Evolutionary conservation across 768 basidiomycete genomes (phyloP).

Genomic region (Tylopilus balloui): DNA sequence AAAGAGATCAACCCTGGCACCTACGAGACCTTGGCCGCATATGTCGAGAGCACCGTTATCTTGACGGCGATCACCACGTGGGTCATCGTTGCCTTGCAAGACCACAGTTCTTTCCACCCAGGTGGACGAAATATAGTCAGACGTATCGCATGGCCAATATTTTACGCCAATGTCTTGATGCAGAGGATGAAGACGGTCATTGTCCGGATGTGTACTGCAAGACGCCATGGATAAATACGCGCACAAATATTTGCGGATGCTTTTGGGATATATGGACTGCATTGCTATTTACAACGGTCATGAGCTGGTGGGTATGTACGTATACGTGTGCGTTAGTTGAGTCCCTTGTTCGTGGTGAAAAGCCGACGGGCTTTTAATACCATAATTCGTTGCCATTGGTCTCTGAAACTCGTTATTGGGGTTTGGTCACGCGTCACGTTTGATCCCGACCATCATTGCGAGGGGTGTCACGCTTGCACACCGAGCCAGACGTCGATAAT

Average conservation of each 20-base stretch:
- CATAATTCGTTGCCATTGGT: no score
- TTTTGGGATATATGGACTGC: conserved; percentile 1
- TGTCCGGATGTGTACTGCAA: not conserved
- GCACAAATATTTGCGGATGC: not conserved
- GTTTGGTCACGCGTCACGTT: no score
- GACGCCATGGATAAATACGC: not conserved
- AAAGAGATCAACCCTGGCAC: conserved; percentile 28
- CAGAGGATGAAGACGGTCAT: not conserved
- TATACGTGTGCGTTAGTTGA: no score
- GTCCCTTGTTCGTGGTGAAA: no score
- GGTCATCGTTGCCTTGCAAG: conserved; percentile 52
- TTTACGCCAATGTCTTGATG: not conserved
- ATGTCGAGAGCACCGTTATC: conserved; percentile 40
- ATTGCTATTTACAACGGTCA: no score
- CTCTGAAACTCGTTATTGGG: no score
- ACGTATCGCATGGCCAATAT: conserved; percentile 22
- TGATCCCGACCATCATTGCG: no score
- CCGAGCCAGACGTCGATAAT: no score
- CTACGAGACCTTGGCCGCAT: conserved; percentile 34
- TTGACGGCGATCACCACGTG: conserved; percentile 52
- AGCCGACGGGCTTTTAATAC: no score
- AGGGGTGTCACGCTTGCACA: no score
- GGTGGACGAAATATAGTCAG: not conserved
- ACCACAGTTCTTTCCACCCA: conserved; percentile 21
- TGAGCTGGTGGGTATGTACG: not conserved